Evolutionary conservation across 2,329 filamentous ascomycete species (phyloP), one percentile per base, ranked within the genome.

Genomic region (Cordyceps pruinosa): DNA sequence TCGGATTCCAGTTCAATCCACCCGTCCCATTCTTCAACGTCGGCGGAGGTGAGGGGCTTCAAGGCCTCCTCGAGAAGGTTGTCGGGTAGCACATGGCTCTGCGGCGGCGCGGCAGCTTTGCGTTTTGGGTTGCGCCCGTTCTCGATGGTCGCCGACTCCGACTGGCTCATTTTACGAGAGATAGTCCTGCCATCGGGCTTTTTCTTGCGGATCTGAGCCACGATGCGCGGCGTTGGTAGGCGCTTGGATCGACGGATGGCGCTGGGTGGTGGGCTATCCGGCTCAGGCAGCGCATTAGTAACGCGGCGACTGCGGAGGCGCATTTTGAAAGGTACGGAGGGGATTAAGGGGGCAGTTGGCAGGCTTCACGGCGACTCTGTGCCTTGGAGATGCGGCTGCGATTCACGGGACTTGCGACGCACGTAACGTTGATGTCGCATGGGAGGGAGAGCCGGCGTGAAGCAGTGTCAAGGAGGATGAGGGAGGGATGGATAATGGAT

Each of bases 1-100:
- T 97, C 91, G 7, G 90, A 96, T 71, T 96, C 91, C 50, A 97
- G 80, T 66, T 97, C 91, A 58, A 86, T 81, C 84, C 88, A 93
- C 25, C 87, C 87, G 50, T 82, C 77, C 84, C 87, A 91, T 30
- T 78, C 76, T 26, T 78, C 70, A 25, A 80, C 77, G 63, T 88
- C 84, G 30, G 78, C 70, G 6, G 70, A 65, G 4, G 72, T 73
- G 57, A 82, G 74, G 12, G 77, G 77, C 37, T 71, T 72, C 57
- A 84, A 69, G 1, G 77, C 69, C 42, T 76, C 72, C 9, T 74
- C 69, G 28, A 81, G 70, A 2, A 80, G 67, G n/a, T 76, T 67
- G 5, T 74, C 73, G 1, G 68, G 65, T 1, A 70, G 57, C 25
- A 70, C 66, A 34, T 66, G 64, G 15, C 47, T 42, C n/a, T 58